Base-by-base conservation (phyloP, 2,329 filamentous ascomycete species). In the Orbilia oligospora region DNA sequence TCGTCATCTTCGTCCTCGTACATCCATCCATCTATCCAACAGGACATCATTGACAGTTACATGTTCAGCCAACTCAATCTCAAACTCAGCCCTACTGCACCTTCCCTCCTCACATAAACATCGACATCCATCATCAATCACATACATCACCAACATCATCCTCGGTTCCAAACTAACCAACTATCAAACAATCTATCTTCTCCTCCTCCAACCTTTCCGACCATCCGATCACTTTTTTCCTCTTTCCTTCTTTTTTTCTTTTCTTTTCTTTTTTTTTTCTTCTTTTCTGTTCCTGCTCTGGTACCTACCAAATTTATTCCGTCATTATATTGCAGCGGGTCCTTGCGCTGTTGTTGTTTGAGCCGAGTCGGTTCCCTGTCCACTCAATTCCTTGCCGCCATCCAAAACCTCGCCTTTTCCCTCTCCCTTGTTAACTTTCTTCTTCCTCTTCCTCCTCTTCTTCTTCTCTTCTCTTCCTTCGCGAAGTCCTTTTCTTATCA, bases 331-430 rank as follows among this genome's bases (percentile, higher is more conserved):
- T 49, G 61, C 41, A 51, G 48, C 68, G 51, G 75, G 68, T 78
- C 68, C 75, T 68, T 72, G 75, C 75, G 75, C 75, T 67, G 51
- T 46, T 78, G 75, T 68, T 75, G 71, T 78, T 71, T 78, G 75
- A 78, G 68, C 75, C 75, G 75, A 78, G 41, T 78, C 75, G 75
- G 68, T 69, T 78, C 75, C 75, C 68, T 78, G 75, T 72, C 75
- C 75, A 78, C 68, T 78, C 75, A 78, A 65, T 72, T 78, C 75
- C 75, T 68, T 68, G 33, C 75, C 68, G 63, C 75, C 75, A 55
- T 44, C 58, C 36, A 72, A 63, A 68, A 48, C 80, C 76, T 81
- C 73, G 80, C 72, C 77, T 79, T 77, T 67, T 73, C 58, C 68
- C 79, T 80, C 71, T 79, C 38, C 38, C 38, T 41, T 41, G 38